A percentile compares a stretch with the other conserved stretches of the same genome.
These are phyloP conservation scores for Neurospora sp. DNA, from an alignment of 495 filamentous ascomycete species.

Conservation along the genomic window DNA sequence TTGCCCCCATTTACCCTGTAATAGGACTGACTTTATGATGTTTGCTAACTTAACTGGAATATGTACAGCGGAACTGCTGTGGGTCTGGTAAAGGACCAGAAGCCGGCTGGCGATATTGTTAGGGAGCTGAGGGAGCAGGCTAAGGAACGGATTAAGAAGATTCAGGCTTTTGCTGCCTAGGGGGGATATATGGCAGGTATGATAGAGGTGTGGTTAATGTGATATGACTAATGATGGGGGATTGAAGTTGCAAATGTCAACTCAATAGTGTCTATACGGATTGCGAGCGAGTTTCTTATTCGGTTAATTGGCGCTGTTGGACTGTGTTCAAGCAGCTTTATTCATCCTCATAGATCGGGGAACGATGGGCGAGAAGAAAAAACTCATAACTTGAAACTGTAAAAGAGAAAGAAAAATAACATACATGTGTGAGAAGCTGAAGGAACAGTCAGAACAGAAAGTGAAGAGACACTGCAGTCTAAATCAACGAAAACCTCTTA, in stretches of 20 bases:
- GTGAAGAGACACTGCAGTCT: neutral
- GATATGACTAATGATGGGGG: neutral
- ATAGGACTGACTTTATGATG: neutral
- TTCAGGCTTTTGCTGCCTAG: slow-evolving; percentile 7
- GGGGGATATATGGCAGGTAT: neutral
- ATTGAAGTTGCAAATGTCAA: neutral
- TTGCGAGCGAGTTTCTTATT: neutral
- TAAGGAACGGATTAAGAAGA: slow-evolving; percentile 31
- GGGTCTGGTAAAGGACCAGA: slow-evolving; percentile 52
- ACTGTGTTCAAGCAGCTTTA: neutral
- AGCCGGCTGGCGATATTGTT: slow-evolving; percentile 63
- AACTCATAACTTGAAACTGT: neutral
- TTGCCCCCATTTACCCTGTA: neutral
- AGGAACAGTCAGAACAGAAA: neutral
- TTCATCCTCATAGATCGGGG: neutral
- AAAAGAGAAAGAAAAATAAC: too few species aligned
- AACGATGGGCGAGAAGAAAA: neutral
- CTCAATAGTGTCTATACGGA: neutral
- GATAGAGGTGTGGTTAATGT: neutral
- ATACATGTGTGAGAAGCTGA: too few species aligned
- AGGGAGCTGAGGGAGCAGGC: slow-evolving; percentile 59
- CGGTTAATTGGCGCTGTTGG: neutral
- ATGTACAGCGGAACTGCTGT: slow-evolving; percentile 39
- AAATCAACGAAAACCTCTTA: neutral
- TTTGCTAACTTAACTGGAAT: neutral